Percentiles rank a stretch among this genome's conserved stretches.
Evolutionary conservation across 2,329 filamentous ascomycete species (phyloP).

Genomic region (Clonostachys byssicola): DNA sequence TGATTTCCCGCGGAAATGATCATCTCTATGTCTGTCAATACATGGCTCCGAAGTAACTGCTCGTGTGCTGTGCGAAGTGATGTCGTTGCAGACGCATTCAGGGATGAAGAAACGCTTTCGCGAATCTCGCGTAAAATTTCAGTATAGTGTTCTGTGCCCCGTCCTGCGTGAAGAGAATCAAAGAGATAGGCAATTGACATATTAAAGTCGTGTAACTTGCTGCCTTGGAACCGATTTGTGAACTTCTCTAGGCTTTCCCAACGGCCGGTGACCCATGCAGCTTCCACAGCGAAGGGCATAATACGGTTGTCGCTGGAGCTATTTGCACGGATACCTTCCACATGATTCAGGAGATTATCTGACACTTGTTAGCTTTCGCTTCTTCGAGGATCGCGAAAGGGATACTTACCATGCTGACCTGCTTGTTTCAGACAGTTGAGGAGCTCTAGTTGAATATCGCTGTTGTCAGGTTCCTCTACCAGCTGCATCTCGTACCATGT

Average conservation of each 20-base stretch:
- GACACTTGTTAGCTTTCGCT: conserved; percentile 10
- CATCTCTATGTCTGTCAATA: conserved; percentile 80
- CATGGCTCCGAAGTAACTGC: conserved; percentile 79
- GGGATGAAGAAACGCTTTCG: conserved; percentile 64
- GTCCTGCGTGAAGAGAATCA: conserved; percentile 55
- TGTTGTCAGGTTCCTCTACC: conserved; percentile 71
- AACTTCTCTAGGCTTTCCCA: conserved; percentile 74
- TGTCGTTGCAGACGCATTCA: conserved; percentile 73
- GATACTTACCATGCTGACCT: conserved; percentile 76
- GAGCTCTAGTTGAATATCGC: conserved; percentile 76
- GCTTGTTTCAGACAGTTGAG: conserved; percentile 88
- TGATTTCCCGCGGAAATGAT: conserved; percentile 51
- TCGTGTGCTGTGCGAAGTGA: conserved; percentile 85
- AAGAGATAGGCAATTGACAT: conserved; percentile 63
- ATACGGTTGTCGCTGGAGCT: conserved; percentile 54
- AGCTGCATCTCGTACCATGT: conserved; percentile 96
- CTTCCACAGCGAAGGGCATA: conserved; percentile 82
- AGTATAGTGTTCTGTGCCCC: conserved; percentile 46
- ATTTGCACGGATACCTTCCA: conserved; percentile 67
- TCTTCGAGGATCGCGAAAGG: not conserved
- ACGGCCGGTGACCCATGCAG: conserved; percentile 83
- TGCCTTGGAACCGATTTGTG: conserved; percentile 47
- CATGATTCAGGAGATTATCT: conserved; percentile 84
- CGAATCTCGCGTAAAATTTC: conserved; percentile 60
- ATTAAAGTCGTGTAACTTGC: conserved; percentile 64